These are phyloP conservation scores for Solanum corneliomulleri DNA, from an alignment of 257 asterid genomes.

Conservation along the genomic window DNA sequence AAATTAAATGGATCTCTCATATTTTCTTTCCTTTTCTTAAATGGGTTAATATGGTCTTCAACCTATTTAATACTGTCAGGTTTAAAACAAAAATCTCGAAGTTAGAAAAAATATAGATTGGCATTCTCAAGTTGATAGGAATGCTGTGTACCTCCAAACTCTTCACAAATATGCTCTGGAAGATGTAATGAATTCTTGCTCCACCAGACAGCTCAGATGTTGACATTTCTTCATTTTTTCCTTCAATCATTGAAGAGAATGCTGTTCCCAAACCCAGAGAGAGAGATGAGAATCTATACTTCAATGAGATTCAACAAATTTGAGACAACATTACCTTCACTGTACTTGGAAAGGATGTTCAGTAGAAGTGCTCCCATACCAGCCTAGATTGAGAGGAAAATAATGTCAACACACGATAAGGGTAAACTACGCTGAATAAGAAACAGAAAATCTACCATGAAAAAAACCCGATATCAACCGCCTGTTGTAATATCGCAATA, in stretches of 20 bases:
- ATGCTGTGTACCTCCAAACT: conserved; percentile 65
- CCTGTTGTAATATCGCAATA: not conserved
- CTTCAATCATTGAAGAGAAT: conserved; percentile 85
- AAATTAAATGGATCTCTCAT: too few relatives aligned
- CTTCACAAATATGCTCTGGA: conserved; percentile 82
- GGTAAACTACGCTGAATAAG: not conserved
- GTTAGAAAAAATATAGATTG: not conserved
- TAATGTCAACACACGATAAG: not conserved
- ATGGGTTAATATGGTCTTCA: too few relatives aligned
- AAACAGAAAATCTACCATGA: not conserved
- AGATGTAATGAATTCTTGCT: conserved; percentile 94
- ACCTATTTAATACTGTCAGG: not conserved
- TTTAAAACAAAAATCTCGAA: not conserved
- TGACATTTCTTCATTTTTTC: conserved; percentile 86
- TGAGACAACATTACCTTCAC: conserved; percentile 50
- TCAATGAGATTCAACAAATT: not conserved
- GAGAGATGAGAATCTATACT: not conserved
- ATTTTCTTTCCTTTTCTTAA: too few relatives aligned
- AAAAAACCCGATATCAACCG: not conserved
- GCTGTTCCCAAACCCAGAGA: conserved; percentile 32
- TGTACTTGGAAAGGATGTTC: conserved; percentile 77
- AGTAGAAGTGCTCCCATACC: conserved; percentile 86
- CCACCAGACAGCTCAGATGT: conserved; percentile 95
- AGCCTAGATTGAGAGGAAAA: conserved; percentile 34
- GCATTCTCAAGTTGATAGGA: not conserved